Conservation (phyloP, 2,329 filamentous ascomycete genomes). For the Claviceps capensis region DNA sequence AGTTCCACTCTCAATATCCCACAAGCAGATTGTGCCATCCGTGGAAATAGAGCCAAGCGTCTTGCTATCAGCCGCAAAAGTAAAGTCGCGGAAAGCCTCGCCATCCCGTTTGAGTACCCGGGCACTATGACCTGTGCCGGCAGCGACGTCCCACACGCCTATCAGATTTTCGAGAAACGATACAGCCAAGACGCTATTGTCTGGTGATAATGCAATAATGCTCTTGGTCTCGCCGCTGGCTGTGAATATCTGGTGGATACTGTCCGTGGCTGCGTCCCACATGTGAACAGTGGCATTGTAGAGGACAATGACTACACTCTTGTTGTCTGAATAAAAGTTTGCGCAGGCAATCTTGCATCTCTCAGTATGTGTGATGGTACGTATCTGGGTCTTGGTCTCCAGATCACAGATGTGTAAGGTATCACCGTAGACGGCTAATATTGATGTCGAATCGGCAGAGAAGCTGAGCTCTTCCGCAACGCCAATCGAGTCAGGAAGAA, state of each 20-base stretch:
- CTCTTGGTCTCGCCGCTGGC: conserved; percentile 7
- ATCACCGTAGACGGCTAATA: conserved; percentile 6
- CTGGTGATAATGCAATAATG: conserved; percentile 6
- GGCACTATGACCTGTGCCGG: conserved; percentile 6
- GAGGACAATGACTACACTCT: conserved; percentile 5
- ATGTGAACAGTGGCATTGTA: conserved; percentile 6
- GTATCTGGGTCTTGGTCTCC: conserved; percentile 3
- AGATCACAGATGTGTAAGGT: conserved; percentile 5
- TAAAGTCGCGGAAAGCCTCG: conserved; percentile 6
- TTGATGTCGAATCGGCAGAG: conserved; percentile 5
- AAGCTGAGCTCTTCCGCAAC: conserved; percentile 7
- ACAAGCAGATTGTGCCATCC: conserved; percentile 6
- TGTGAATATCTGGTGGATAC: conserved; percentile 4
- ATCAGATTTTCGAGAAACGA: conserved; percentile 7
- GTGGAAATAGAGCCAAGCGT: conserved; percentile 6
- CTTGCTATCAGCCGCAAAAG: conserved; percentile 7
- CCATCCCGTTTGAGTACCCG: conserved; percentile 6
- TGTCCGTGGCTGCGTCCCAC: conserved; percentile 4
- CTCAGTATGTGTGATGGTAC: conserved; percentile 1
- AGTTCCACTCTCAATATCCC: conserved; percentile 6
- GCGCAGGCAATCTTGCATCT: conserved; percentile 6
- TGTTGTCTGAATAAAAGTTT: conserved; percentile 6
- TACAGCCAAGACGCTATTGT: conserved; percentile 6
- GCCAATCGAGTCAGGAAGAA: conserved; percentile 5
- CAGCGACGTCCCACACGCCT: conserved; percentile 6